Percentiles rank a stretch among this genome's conserved stretches.
phyloP scores from a whole-genome alignment of 1,139 yeast species.

The Pneumocystis canis region DNA sequence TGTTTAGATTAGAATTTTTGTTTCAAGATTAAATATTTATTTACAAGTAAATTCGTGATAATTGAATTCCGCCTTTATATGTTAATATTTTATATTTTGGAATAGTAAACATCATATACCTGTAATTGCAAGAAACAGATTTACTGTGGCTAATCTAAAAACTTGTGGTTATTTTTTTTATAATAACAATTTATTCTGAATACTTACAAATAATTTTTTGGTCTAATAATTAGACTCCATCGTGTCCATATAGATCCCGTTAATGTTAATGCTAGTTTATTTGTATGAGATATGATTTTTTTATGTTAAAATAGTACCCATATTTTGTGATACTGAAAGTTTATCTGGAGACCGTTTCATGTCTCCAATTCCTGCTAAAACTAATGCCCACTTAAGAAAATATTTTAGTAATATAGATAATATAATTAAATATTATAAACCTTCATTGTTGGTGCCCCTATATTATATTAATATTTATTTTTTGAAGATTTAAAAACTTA shows the following conservation, averaged over 20 bases:
- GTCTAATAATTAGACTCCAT: conserved; percentile 90
- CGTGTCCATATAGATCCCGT: conserved; percentile 97
- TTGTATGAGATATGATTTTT: background rate
- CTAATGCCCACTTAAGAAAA: conserved; percentile 4
- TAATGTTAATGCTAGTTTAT: conserved; percentile 48
- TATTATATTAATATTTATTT: background rate
- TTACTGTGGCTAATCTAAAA: background rate
- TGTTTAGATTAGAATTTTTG: background rate
- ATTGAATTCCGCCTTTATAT: background rate
- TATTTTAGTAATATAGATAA: background rate
- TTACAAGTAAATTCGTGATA: background rate
- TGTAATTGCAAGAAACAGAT: background rate
- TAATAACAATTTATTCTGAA: background rate
- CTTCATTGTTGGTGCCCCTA: background rate
- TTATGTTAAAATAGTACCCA: background rate
- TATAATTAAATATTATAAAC: background rate
- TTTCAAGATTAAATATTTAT: background rate
- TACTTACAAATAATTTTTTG: conserved; percentile 50
- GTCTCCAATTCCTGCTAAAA: conserved; percentile 11
- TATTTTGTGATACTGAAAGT: conserved; percentile 12
- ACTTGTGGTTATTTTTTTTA: background rate
- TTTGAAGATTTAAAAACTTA: conserved; percentile 27
- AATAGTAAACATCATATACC: background rate
- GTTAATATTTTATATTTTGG: background rate
- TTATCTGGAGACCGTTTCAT: conserved; percentile 12